Evolutionary conservation across 2,329 filamentous ascomycete genomes (phyloP), one percentile per base, ranked within the genome.

Genomic region (Metarhizium anisopliae): DNA sequence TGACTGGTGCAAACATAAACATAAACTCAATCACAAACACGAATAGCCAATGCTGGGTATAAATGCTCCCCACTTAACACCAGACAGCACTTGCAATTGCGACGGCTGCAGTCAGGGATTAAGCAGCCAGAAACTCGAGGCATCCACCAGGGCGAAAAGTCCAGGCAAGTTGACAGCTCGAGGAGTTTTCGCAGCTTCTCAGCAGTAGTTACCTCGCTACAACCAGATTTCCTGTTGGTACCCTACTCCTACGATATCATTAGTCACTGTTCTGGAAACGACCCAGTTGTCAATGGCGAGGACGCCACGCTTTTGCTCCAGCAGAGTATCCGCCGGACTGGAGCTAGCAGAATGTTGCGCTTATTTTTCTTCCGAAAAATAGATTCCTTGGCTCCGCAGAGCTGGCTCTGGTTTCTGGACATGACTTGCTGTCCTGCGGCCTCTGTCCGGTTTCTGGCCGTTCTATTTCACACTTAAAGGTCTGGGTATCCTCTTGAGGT

Each of bases 61-160:
- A 36, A 36, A 36, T 13, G 35, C 35, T 36, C 35, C 40, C 40
- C 40, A 43, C 40, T 43, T 18, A 14, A 25, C 40, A 43, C 14
- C 13, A 6, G 40, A 10, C 35, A 25, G 32, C 32, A 7, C 7
- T 35, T 40, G 38, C 38, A 7, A 40, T 55, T 58, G 56, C 56
- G 56, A 58, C 56, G 56, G 56, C 56, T 54, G 56, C 56, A 58
- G 56, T 32, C 51, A 50, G 47, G 55, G 36, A 53, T 53, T 40
- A 45, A 20, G 32, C 32, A 3, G 7, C 32, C 32, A 11, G 32
- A 11, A 7, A 35, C 32, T 35, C 32, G 32, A 11, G 10, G 32
- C 10, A 35, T 5, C 10, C 6, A 35, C 32, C 10, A 25, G 32
- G 32, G 32, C 32, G 32, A 35, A 35, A 7, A 35, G 32, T 10